A percentile compares a stretch with the other conserved stretches of the same genome.
phyloP scores from a whole-genome alignment of 305 asterid genomes.

The Fraxinus sp. region DNA sequence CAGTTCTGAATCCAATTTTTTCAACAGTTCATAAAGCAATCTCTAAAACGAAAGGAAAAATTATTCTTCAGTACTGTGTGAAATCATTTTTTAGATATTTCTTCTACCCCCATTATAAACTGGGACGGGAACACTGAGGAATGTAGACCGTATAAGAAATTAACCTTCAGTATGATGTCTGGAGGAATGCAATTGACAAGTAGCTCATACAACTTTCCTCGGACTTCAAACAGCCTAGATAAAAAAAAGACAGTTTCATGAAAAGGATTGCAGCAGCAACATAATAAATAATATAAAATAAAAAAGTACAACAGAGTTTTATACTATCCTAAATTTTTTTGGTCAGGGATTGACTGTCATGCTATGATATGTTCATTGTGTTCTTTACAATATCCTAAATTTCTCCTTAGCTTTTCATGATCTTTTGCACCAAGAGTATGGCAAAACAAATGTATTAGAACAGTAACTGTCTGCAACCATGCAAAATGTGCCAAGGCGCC shows the following conservation, averaged over 20 bases:
- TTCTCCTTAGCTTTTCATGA: neutral
- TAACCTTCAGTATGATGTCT: slow-evolving; percentile 79
- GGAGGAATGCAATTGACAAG: slow-evolving; percentile 93
- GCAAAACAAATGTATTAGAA: neutral
- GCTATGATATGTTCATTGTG: neutral
- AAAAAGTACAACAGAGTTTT: neutral
- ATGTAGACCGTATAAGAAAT: slow-evolving; percentile 1
- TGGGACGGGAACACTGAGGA: slow-evolving; percentile 10
- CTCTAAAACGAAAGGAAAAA: slow-evolving; percentile 53
- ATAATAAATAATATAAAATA: slow-evolving; percentile 1
- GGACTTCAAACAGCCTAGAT: slow-evolving; percentile 84
- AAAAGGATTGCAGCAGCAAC: slow-evolving; percentile 6
- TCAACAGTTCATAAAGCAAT: slow-evolving; percentile 70
- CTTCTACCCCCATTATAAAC: slow-evolving; percentile 5
- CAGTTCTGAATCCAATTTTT: slow-evolving; percentile 87
- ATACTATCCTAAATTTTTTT: neutral
- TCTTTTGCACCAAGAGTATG: neutral
- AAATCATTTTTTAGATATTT: neutral
- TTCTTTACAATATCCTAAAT: neutral
- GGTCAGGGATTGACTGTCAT: neutral
- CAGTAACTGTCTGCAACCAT: neutral
- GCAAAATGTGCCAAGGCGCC: neutral
- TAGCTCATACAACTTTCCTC: slow-evolving; percentile 92
- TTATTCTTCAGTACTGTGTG: slow-evolving; percentile 10
- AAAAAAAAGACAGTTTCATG: slow-evolving; percentile 5